Conservation (phyloP, 441 rosid species). For the Brassica balearica region DNA sequence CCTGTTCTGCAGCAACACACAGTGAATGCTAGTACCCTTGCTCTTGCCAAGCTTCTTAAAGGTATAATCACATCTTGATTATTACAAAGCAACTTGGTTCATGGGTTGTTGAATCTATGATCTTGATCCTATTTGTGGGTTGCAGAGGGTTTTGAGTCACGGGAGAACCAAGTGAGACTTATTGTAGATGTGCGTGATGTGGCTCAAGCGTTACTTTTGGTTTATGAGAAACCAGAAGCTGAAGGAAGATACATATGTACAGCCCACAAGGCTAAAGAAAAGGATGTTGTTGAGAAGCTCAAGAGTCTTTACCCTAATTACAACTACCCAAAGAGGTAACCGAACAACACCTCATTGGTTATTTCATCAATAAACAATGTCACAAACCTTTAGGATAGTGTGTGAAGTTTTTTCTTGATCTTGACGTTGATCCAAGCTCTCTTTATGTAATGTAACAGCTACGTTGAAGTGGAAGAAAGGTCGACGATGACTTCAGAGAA, state of each 20-base stretch:
- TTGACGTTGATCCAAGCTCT: conserved; percentile 20
- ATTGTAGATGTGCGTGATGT: conserved; percentile 85
- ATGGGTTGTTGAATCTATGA: conserved; percentile 6
- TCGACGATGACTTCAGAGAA: conserved; percentile 60
- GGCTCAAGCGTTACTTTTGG: conserved; percentile 69
- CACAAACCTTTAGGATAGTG: not conserved
- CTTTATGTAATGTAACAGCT: conserved; percentile 51
- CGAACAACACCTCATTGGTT: not conserved
- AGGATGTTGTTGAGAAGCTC: conserved; percentile 57
- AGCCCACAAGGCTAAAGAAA: conserved; percentile 45
- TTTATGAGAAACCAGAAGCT: conserved; percentile 73
- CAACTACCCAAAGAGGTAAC: conserved; percentile 66
- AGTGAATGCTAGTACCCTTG: conserved; percentile 59
- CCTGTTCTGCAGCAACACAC: conserved; percentile 65
- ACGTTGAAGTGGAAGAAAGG: conserved; percentile 45
- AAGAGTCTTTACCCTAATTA: conserved; percentile 63
- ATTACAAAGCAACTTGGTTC: conserved; percentile 6
- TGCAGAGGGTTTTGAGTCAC: conserved; percentile 59
- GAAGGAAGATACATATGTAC: conserved; percentile 82
- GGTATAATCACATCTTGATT: conserved; percentile 41
- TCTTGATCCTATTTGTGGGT: conserved; percentile 15
- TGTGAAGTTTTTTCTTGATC: conserved; percentile 19
- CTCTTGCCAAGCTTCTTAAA: conserved; percentile 57
- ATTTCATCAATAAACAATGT: not conserved
- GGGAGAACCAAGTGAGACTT: conserved; percentile 48